Evolutionary conservation across 2,329 filamentous ascomycete genomes (phyloP).

Genomic region (Aureobasidium zeae): DNA sequence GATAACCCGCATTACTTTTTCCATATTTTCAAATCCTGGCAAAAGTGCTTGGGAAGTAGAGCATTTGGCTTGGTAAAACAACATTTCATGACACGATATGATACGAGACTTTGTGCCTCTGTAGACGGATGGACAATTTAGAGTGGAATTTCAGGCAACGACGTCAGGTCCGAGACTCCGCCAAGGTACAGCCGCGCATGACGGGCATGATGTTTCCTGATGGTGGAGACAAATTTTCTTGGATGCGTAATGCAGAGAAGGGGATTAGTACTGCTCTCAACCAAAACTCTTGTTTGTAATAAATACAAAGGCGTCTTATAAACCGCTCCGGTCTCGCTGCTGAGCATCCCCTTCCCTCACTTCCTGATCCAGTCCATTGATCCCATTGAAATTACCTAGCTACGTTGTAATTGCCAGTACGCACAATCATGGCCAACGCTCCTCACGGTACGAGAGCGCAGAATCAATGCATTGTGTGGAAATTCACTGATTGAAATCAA

Average conservation of each 20-base stretch:
- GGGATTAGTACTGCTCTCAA: conserved; percentile 10
- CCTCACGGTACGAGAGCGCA: conserved; percentile 36
- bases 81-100: not conserved
- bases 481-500: conserved; percentile 25
- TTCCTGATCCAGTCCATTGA: conserved; percentile 7
- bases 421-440: conserved; percentile 39
- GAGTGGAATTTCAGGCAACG: too few relatives aligned
- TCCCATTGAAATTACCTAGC: not conserved
- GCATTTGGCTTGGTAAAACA: too few relatives aligned
- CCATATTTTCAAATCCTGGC: not conserved
- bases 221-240: conserved; percentile 11
- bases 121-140: too few relatives aligned
- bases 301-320: conserved; percentile 9
- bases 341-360: not conserved
- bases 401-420: not conserved
- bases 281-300: conserved; percentile 11
- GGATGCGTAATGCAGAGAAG: conserved; percentile 1
- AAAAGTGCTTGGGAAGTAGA: too few relatives aligned
- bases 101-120: too few relatives aligned
- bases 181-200: conserved; percentile 7
- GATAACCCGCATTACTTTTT: conserved; percentile 1
- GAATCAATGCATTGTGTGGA: conserved; percentile 7
- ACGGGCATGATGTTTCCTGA: too few relatives aligned
- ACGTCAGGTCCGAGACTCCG: too few relatives aligned
- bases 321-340: conserved; percentile 4